Evolutionary conservation across 495 filamentous ascomycete genomes (phyloP).

Genomic region (Paragyromitra xinjiangensis): DNA sequence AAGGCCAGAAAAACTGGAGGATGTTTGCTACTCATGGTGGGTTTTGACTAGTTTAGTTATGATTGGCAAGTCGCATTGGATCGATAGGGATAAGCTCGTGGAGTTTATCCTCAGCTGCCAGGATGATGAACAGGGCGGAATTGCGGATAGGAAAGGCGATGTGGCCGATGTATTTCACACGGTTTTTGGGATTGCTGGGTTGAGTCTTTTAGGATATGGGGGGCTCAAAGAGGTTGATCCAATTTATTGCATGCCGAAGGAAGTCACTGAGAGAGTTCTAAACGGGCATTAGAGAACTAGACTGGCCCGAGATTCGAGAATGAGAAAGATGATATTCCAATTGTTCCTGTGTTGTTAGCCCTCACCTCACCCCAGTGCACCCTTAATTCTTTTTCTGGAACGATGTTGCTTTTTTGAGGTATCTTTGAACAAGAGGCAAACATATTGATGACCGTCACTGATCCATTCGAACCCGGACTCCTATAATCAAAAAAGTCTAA

Average conservation of each 20-base stretch:
- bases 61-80: conserved; percentile 87
- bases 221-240: conserved; percentile 85
- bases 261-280: conserved; percentile 67
- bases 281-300: conserved; percentile 42
- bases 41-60: conserved; percentile 87
- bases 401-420: background rate
- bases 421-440: too few species aligned
- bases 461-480: too few species aligned
- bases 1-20: conserved; percentile 91
- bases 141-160: conserved; percentile 89
- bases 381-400: background rate
- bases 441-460: too few species aligned
- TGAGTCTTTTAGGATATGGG: conserved; percentile 80
- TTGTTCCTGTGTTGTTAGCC: background rate
- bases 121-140: conserved; percentile 82
- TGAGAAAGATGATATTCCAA: conserved; percentile 11
- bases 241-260: conserved; percentile 84
- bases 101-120: conserved; percentile 83
- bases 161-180: conserved; percentile 99
- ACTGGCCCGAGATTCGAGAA: background rate
- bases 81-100: conserved; percentile 78
- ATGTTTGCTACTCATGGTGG: conserved; percentile 99
- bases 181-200: conserved; percentile 82
- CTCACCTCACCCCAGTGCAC: background rate
- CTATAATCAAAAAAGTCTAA: too few species aligned